Conservation (phyloP, 2,329 filamentous ascomycete genomes). For the Verticillium klebahnii region DNA sequence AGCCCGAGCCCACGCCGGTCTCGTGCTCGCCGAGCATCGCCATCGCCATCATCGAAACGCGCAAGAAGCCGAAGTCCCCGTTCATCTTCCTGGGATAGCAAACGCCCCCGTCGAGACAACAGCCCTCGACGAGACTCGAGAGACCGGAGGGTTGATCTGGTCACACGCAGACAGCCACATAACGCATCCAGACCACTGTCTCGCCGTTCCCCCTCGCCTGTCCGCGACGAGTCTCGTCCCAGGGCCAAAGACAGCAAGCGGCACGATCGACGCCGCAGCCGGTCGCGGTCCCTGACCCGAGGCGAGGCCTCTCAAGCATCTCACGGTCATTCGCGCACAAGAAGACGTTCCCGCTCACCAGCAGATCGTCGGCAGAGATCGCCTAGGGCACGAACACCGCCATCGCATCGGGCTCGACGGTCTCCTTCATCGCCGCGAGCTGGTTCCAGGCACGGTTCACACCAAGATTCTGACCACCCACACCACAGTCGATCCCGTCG, state of each 20-base stretch:
- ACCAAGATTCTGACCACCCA: background rate
- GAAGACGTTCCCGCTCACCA: constrained; percentile 8
- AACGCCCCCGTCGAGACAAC: constrained; percentile 7
- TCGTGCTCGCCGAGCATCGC: background rate
- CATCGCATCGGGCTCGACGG: constrained; percentile 1
- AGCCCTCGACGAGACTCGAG: constrained; percentile 9
- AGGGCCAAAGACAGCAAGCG: constrained; percentile 3
- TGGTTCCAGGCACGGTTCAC: constrained; percentile 6
- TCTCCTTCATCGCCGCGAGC: constrained; percentile 6
- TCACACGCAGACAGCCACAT: background rate
- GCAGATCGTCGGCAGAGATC: constrained; percentile 5
- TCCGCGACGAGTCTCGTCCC: constrained; percentile 5
- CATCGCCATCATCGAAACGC: constrained; percentile 10
- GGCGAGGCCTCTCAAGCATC: background rate
- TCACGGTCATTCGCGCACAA: constrained; percentile 7
- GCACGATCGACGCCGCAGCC: constrained; percentile 8
- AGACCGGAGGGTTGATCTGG: background rate
- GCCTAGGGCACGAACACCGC: constrained; percentile 3
- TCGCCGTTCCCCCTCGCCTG: constrained; percentile 6
- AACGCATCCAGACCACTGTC: constrained; percentile 2
- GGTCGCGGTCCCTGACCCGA: constrained; percentile 10
- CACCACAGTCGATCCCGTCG: constrained; percentile 5
- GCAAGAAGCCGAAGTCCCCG: constrained; percentile 9
- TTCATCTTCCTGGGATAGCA: constrained; percentile 1
- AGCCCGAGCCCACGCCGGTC: constrained; percentile 1